Base-by-base conservation (phyloP, 2,329 filamentous ascomycete genomes). In the Pezicula radicicola region DNA sequence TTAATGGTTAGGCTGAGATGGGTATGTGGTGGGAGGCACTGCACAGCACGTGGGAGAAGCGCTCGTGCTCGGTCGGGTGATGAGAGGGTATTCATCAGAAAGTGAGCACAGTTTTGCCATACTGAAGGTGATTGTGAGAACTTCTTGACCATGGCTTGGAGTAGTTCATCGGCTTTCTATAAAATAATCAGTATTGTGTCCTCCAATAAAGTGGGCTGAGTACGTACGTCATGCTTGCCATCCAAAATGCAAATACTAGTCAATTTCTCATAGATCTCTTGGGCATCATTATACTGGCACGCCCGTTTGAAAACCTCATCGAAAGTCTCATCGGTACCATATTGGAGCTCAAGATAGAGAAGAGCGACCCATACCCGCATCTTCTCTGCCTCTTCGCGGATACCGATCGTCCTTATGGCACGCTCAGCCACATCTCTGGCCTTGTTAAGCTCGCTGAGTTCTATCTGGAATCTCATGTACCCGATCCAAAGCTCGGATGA, bases 381-480 rank as follows among this genome's bases (percentile, higher is more conserved):
- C 73, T 97, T 97, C 72, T 97, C 94, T 3, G 86, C 84, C 68
- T 96, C 89, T 68, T 97, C 91, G 25, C 89, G 84, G 55, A 95
- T 90, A 70, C 90, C 89, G 74, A 99, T 97, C 15, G 88, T 95
- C 66, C 87, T 86, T 57, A 97, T 81, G 16, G 94, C 94, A 55
- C 94, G 88, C 72, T 97, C 89, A 2, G 91, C 92, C 53, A 97
- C 87, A 59, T 93, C 88, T 46, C 93, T 85, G 12, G 94, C 92
- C 71, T 91, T 94, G 55, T 87, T 84, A 18, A 95, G 78, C 71
- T 99, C 94, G 66, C 90, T 90, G 48, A 96, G 82, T 66, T 96
- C 88, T 70, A 97, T 86, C 72, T 97, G 91, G 80, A 96, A 96
- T n/a, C 92, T 91, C 91, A 99, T 97, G 74, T 99, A 99, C 59